Conservation (phyloP, 2,329 filamentous ascomycete species). For the Pezicula neosporulosa region DNA sequence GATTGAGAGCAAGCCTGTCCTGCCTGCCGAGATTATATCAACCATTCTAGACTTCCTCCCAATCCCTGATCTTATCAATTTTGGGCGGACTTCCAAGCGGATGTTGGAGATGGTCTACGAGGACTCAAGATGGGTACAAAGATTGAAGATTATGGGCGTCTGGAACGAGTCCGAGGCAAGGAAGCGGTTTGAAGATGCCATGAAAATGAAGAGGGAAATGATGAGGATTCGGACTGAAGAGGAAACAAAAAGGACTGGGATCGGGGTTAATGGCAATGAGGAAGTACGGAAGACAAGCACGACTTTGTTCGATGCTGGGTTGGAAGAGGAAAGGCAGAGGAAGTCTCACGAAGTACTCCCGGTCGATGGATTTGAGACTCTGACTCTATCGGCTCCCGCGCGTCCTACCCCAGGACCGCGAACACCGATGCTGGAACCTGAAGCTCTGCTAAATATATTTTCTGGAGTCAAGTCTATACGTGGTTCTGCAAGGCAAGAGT, state of each 20-base stretch:
- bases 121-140: slow-evolving; percentile 89
- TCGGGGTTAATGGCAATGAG: slow-evolving; percentile 22
- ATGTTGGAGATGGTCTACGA: slow-evolving; percentile 99
- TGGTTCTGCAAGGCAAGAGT: slow-evolving; percentile 84
- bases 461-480: slow-evolving; percentile 72
- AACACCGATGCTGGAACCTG: slow-evolving; percentile 51
- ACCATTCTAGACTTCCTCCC: slow-evolving; percentile 87
- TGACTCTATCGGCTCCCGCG: slow-evolving; percentile 47
- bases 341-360: slow-evolving; percentile 26
- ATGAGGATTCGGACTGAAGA: slow-evolving; percentile 35
- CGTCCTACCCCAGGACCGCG: slow-evolving; percentile 30
- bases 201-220: slow-evolving; percentile 58
- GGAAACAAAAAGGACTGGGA: slow-evolving; percentile 28
- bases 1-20: slow-evolving; percentile 69
- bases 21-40: slow-evolving; percentile 88
- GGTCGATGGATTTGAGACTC: slow-evolving; percentile 76
- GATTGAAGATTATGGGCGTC: slow-evolving; percentile 80
- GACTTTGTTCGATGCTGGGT: slow-evolving; percentile 71
- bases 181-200: slow-evolving; percentile 71
- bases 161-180: slow-evolving; percentile 91
- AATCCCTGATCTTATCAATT: slow-evolving; percentile 78
- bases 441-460: slow-evolving; percentile 66
- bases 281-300: slow-evolving; percentile 38
- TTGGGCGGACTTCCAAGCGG: slow-evolving; percentile 78
- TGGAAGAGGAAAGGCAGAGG: slow-evolving; percentile 59